Base-by-base conservation (phyloP, 805 yeast species). In the Kodamaea restingae region DNA sequence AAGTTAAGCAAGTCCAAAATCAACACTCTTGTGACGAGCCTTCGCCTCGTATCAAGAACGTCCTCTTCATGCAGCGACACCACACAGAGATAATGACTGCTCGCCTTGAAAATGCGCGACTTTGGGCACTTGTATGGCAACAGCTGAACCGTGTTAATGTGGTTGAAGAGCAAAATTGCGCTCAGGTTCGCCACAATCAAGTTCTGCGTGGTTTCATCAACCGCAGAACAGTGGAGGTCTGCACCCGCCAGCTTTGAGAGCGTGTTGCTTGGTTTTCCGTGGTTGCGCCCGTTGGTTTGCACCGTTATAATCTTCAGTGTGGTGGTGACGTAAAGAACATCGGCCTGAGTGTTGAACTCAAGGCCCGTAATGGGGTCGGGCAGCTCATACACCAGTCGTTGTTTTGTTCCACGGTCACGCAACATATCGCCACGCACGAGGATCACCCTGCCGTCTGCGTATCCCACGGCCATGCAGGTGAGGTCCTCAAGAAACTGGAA, bases 381-480 rank as follows among this genome's bases (percentile, higher is more conserved):
- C 37, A 81, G 76, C 42, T 83, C 86, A 54, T 80, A 86, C 1
- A 90, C 80, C 0, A 83, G 58, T 20, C 97, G 67, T 52, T 91
- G 98, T 47, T 93, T 76, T 7, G 95, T 80, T 0, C 98, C 98
- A 42, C 95, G 67, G 54, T 93, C 98, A 49, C 88, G 78, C 5
- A 87, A 48, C 22, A 93, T 59, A 58, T 93, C 98, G 7, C 98
- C 98, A 45, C 98, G 65, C 0, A 90, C 76, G 5, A 90, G 63
- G 2, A 90, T 66, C 2, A 90, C 88, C 15, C 79, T 71, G 2
- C 98, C 98, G 57, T 88, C 83, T 10, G 90, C 82, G 50, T 79
- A 86, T 0, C 96, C 96, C 33, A 86, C 63, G 0, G 84, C 90
- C 4, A 84, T 57, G 24, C 85, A 75, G 2, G 86, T 71, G 44